Evolutionary conservation across 768 basidiomycete species (phyloP).

Genomic region (Lactifluus hygrophoroides): DNA sequence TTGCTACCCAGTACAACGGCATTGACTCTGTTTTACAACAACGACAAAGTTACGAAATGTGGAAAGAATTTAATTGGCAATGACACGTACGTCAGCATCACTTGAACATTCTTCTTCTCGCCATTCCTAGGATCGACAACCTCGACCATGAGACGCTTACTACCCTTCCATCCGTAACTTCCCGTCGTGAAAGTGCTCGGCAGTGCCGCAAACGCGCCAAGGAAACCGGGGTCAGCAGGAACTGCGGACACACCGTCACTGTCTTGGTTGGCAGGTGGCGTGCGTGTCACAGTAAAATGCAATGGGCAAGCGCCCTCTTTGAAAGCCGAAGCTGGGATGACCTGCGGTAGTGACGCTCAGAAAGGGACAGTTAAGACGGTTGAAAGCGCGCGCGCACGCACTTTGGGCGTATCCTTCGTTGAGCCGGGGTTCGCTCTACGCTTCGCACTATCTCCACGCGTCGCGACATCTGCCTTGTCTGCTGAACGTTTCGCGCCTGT

Average conservation of each 20-base stretch:
- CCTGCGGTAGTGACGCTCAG: no score
- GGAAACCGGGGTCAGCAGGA: constrained; percentile 48
- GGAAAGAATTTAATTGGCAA: not conserved
- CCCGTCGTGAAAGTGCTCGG: constrained; percentile 62
- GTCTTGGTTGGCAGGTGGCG: constrained; percentile 39
- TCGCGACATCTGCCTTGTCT: constrained; percentile 7
- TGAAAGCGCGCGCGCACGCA: not conserved
- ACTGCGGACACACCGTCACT: constrained; percentile 30
- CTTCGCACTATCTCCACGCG: not conserved
- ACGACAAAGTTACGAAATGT: not conserved
- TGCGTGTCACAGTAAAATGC: constrained; percentile 59
- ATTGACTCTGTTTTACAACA: constrained; percentile 63
- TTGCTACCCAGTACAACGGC: constrained; percentile 69
- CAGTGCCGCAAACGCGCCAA: constrained; percentile 46
- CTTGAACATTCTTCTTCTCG: constrained; percentile 56
- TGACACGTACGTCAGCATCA: constrained; percentile 60
- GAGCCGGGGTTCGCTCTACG: not conserved
- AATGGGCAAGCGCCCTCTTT: constrained; percentile 60
- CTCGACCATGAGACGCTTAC: constrained; percentile 57
- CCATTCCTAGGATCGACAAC: constrained; percentile 41
- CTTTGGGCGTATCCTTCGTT: constrained; percentile 8
- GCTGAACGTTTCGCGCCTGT: constrained; percentile 11
- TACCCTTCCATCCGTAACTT: constrained; percentile 82
- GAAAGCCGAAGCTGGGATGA: constrained; percentile 37
- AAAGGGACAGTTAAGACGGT: not conserved